Percentiles rank a stretch among this genome's conserved stretches.
Evolutionary conservation across 441 rosid genomes (phyloP).

Genomic region (Pelargonium citronellum): DNA sequence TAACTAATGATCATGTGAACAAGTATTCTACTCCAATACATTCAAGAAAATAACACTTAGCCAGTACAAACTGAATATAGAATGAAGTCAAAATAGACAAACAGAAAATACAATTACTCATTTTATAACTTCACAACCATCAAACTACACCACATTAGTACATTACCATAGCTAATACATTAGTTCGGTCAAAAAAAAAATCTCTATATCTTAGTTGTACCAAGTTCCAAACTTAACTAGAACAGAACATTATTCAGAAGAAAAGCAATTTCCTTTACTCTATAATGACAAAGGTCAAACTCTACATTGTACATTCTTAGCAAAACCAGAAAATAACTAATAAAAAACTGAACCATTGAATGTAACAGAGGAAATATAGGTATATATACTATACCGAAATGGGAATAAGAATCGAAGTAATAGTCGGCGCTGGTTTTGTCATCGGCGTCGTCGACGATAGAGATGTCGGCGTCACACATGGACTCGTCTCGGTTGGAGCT

Average conservation of each 20-base stretch:
- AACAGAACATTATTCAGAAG: no score
- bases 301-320: no score
- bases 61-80: background rate
- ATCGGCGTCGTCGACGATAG: constrained; percentile 38
- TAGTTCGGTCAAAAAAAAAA: no score
- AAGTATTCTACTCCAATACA: background rate
- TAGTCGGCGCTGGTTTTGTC: constrained; percentile 83
- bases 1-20: background rate
- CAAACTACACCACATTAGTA: no score
- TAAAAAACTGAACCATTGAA: background rate
- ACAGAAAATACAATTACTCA: background rate
- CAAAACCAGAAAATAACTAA: background rate
- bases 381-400: constrained; percentile 62
- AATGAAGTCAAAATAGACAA: no score
- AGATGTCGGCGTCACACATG: constrained; percentile 39
- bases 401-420: constrained; percentile 89
- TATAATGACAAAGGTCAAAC: no score
- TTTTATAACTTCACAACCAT: no score
- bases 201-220: no score
- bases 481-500: constrained; percentile 29
- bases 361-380: no score
- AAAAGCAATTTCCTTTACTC: no score
- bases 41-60: background rate
- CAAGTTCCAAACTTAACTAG: no score
- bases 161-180: no score